Conservation (phyloP, 306 rosid genomes). For the Clitoria ternatea region DNA sequence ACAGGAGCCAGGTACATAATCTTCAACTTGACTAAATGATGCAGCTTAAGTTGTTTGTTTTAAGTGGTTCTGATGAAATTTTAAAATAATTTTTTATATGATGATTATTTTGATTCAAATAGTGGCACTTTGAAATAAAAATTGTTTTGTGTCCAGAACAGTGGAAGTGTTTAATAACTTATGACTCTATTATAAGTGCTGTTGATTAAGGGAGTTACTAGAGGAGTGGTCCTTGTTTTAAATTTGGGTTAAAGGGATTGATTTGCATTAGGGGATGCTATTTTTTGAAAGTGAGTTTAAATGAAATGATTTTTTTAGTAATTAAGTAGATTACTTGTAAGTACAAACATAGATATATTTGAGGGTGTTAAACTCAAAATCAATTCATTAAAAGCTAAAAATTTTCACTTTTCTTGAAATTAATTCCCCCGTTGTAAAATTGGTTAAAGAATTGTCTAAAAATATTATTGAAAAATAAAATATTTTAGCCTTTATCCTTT, state of each 20-base stretch:
- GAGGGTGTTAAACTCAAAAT: background rate
- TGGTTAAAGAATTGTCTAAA: background rate
- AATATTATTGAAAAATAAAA: background rate
- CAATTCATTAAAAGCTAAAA: background rate
- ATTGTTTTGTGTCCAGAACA: background rate
- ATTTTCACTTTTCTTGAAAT: background rate
- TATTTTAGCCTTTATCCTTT: too few species aligned
- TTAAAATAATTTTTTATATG: background rate
- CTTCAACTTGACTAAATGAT: background rate
- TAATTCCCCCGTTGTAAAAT: background rate
- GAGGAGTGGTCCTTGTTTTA: background rate
- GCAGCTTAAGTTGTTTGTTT: background rate
- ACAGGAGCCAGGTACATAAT: conserved; percentile 40
- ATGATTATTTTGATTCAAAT: background rate
- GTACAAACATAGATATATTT: background rate
- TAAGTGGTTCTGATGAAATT: background rate
- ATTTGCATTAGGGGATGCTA: background rate
- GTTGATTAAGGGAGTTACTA: background rate
- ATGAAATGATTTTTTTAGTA: background rate
- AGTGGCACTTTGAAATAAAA: background rate
- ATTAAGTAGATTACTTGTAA: background rate
- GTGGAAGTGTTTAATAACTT: background rate
- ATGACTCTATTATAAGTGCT: background rate
- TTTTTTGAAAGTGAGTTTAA: background rate
- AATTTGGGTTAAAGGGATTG: background rate